Evolutionary conservation across 768 basidiomycete genomes (phyloP), one percentile per base, ranked within the genome.

Genomic region (Saitozyma podzolica): DNA sequence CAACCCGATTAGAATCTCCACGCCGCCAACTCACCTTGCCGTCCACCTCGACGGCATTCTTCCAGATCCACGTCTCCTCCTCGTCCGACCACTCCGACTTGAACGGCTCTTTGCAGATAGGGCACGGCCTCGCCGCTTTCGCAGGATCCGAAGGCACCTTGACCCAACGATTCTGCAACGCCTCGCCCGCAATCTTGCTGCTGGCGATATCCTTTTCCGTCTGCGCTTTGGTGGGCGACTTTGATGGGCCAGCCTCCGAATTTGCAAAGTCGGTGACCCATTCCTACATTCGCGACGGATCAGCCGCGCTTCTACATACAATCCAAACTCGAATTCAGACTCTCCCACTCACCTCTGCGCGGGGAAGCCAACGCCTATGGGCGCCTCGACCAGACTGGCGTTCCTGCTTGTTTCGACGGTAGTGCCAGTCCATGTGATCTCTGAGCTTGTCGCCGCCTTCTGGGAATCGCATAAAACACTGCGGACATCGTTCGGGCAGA

Each of bases 41-140:
- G 67, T 95, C 91, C 64, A 88, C 87, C 79, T 84, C 86, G 17
- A 91, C 83, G 0, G 94, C 92, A 74, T 99, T 95, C 76, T 85
- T 86, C 92, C 92, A 99, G 11, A 96, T 89, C 94, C 94, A 98
- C 64, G 96, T 95, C 81, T 97, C 95, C 64, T 94, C 92, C 53
- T 96, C 94, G 76, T 97, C 92, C 60, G 88, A 80, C 77, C 90
- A 98, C 82, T 96, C 95, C 67, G 88, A 86, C 83, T 91, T 90
- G 79, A 97, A 84, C 59, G 79, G 80, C 80, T 99, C 95, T 83
- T 95, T 96, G 86, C 96, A 99, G 69, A 99, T 90, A 29, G 93
- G 92, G 83, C 95, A 99, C 29, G 85, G 82, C 73, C 88, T 88
- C 58, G 91, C 89, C 76, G 92, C 92, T 80, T 90, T 89, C 67